Conservation (phyloP, 129 eudicot genomes). For the Lactuca saligna region DNA sequence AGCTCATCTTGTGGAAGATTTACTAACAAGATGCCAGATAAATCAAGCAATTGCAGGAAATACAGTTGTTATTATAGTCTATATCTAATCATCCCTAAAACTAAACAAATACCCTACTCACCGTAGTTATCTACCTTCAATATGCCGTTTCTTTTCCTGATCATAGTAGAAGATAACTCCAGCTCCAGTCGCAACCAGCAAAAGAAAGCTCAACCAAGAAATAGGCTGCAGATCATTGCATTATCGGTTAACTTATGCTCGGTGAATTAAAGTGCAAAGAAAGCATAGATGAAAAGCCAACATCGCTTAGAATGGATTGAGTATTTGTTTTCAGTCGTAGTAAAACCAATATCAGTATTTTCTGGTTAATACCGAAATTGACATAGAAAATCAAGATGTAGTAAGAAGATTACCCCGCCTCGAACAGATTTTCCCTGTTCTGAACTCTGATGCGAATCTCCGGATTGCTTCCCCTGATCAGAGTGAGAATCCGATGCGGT, state of each 20-base stretch:
- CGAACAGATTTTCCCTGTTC: constrained; percentile 72
- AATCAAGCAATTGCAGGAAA: background rate
- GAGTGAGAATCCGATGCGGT: constrained; percentile 31
- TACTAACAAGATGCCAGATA: background rate
- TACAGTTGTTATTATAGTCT: background rate
- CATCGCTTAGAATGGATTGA: background rate
- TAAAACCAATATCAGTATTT: background rate
- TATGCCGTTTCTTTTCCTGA: constrained; percentile 73
- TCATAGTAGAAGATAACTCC: constrained; percentile 80
- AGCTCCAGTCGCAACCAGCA: constrained; percentile 87
- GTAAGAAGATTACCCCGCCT: constrained; percentile 58
- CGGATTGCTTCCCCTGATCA: constrained; percentile 44
- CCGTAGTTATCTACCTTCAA: constrained; percentile 88
- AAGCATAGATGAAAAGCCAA: background rate
- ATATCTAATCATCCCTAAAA: constrained; percentile 23
- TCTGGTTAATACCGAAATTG: background rate
- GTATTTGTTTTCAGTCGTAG: background rate
- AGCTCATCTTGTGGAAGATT: no score
- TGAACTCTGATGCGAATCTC: constrained; percentile 47
- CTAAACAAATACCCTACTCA: constrained; percentile 52
- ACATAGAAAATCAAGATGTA: background rate
- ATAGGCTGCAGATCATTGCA: constrained; percentile 61
- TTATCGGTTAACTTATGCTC: constrained; percentile 1
- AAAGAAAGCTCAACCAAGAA: constrained; percentile 92
- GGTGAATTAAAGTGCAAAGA: constrained; percentile 7